phyloP scores from a whole-genome alignment of 2,329 filamentous ascomycete species.

The Fusarium subglutinans region DNA sequence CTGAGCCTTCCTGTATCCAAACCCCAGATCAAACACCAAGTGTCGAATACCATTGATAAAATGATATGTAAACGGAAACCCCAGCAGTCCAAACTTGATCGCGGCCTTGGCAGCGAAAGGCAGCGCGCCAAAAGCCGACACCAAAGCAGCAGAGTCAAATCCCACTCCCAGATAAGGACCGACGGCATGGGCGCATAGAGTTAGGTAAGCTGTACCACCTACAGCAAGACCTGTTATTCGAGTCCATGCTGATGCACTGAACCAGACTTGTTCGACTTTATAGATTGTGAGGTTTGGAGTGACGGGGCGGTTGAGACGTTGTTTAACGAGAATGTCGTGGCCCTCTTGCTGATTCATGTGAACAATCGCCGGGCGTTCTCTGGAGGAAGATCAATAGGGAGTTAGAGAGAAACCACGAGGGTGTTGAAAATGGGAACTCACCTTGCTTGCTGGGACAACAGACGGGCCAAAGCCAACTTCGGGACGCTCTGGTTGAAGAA shows the following conservation, averaged over 20 bases:
- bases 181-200: not conserved
- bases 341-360: not conserved
- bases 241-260: conserved; percentile 31
- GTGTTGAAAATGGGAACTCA: not conserved
- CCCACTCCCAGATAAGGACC: conserved; percentile 9
- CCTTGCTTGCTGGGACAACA: conserved; percentile 10
- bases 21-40: conserved; percentile 20
- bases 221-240: conserved; percentile 18
- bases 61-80: conserved; percentile 22
- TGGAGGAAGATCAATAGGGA: not conserved
- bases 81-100: conserved; percentile 19
- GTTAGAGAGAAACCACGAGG: not conserved
- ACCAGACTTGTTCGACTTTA: conserved; percentile 12
- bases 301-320: conserved; percentile 17
- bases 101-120: conserved; percentile 2
- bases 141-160: conserved; percentile 4
- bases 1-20: conserved; percentile 22
- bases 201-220: conserved; percentile 10
- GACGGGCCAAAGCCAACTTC: not conserved
- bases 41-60: conserved; percentile 23
- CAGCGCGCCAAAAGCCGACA: conserved; percentile 1
- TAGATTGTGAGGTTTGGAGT: conserved; percentile 22
- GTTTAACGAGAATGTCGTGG: conserved; percentile 7
- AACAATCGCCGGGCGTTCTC: not conserved
- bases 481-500: not conserved